Evolutionary conservation across 768 basidiomycete genomes (phyloP), one percentile per base, ranked within the genome.

Genomic region (Tylopilus cervinicoccineus): DNA sequence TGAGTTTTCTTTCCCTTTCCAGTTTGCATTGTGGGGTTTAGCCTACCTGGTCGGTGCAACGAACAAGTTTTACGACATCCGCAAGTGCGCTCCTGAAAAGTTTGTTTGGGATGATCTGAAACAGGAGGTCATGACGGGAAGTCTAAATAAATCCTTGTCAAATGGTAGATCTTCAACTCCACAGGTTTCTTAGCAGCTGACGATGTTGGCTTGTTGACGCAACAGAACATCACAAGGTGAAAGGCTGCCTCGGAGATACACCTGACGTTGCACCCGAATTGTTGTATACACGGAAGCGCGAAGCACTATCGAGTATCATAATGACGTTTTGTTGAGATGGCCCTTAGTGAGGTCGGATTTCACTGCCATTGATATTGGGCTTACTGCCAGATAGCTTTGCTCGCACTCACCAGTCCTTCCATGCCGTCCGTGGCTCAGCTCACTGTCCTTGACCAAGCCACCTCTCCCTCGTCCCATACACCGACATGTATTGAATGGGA

Each of bases 341-440:
- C 9, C 55, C 63, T 47, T 45, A 17, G 62, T 63, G 24, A 40
- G 24, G 55, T 45, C n/a, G 2, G 33, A 17, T 38, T 16, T 2
- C n/a, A 20, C 13, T 5, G 5, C 5, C 7, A 5, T 41, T 12
- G 2, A 26, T 7, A 23, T 6, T 14, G 22, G 29, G 16, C 36
- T 45, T 1, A 56, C 12, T 2, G 2, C 9, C 16, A 63, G 63
- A 44, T 68, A n/a, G 32, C 32, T 33, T 33, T 33, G 16, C 32
- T 33, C 27, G 62, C 65, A 11, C 45, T 69, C 26, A 36, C 60
- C 13, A 29, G 19, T 24, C 68, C 68, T 11, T 55, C 58, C 5
- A 57, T 47, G 12, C 31, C 67, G 14, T 64, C 68, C 16, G 48
- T 69, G 32, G 47, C 60, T 16, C 62, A 67, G 37, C 56, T 69